Evolutionary conservation across 805 yeast species (phyloP), one percentile per base, ranked within the genome.

Genomic region (Pichia membranifaciens): DNA sequence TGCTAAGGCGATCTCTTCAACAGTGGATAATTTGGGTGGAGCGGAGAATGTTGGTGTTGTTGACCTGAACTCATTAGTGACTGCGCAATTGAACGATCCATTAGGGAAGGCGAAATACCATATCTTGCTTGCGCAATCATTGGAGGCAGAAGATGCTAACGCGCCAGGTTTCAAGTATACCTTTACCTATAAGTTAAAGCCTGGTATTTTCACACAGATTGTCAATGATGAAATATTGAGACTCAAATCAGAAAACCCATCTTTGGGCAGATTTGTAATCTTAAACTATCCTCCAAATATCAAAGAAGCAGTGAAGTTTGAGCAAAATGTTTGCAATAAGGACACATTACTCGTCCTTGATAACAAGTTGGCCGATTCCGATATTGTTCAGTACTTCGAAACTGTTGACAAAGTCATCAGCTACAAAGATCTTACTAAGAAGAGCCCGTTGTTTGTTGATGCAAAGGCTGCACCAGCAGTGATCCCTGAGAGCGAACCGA

Each of bases 251-350:
- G 46, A 51, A 18, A 38, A 53, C 25, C 70, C 71, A 20, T 56
- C 68, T 20, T 68, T 73, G 29, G 75, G 79, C 28, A 67, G 69
- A 35, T 76, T 80, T 33, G 54, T 81, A 0, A 60, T 84, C 42
- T 58, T 75, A 23, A 77, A 81, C 56, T 84, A 76, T 58, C 90
- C 91, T 3, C 72, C 70, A 42, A 69, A 71, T 21, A 73, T 85
- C 35, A 76, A 76, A 42, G 90, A 84, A 51, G 84, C 87, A 3
- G 76, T 81, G 45, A 79, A 77, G 56, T 85, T 85, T 52, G 93
- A 85, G 60, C 84, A 80, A 54, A 87, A 83, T 49, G 71, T 84
- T 23, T 74, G 81, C 2, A 72, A 73, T 9, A 64, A 75, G 43
- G 61, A 69, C 48, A 69, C 72, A 43, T 45, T 79, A 36, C 62